These are phyloP conservation scores for Alternaria conjuncta DNA, from an alignment of 2,329 filamentous ascomycete genomes.

Conservation along the genomic window DNA sequence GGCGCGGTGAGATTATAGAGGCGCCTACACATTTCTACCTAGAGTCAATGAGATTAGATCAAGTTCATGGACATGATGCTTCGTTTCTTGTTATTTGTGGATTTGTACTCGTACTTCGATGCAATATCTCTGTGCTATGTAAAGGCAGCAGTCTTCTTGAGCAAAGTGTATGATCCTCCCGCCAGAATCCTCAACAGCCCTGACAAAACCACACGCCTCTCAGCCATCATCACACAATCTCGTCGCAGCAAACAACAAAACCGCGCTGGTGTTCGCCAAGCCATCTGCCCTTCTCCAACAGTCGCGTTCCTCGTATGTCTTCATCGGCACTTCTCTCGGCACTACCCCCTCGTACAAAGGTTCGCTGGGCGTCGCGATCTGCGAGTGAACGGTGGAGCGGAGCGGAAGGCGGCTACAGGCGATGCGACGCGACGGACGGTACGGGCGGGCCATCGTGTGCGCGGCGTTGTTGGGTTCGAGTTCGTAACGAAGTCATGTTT, in stretches of 20 bases:
- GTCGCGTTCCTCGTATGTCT: background rate
- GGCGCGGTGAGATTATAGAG: constrained; percentile 41
- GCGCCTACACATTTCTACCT: constrained; percentile 50
- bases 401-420: background rate
- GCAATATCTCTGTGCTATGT: background rate
- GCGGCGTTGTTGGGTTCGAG: background rate
- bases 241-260: background rate
- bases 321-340: background rate
- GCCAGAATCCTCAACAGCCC: background rate
- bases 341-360: background rate
- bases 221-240: too few relatives aligned
- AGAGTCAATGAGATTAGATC: background rate
- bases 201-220: background rate
- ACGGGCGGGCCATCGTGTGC: background rate
- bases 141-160: background rate
- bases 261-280: background rate
- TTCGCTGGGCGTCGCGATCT: background rate
- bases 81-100: background rate
- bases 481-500: background rate
- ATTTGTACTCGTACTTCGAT: background rate
- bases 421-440: background rate
- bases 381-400: background rate
- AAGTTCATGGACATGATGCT: accelerated
- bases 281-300: background rate
- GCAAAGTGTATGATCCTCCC: background rate